Evolutionary conservation across 495 filamentous ascomycete genomes (phyloP), one percentile per base, ranked within the genome.

Genomic region (Neurospora sp.): DNA sequence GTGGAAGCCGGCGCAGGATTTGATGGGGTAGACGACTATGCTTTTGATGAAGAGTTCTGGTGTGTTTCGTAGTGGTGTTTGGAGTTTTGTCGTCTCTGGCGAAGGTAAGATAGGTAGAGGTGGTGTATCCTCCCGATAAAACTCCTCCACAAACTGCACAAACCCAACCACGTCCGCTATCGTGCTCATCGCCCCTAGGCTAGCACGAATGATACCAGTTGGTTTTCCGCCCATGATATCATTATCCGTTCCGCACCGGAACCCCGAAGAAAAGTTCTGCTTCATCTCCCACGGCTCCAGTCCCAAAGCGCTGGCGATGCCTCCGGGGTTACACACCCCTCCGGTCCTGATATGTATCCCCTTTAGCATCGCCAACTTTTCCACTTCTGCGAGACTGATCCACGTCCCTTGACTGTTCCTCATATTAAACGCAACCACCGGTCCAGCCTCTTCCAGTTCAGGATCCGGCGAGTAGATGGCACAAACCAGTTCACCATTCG

Each of bases 281-380:
- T 87, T 90, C 84, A 97, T 90, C 79, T 97, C 93, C 85, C 89
- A 89, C 4, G 91, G 89, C 70, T 89, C 86, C 72, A 96, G 87
- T 1, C 86, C 85, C 23, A 97, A 86, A 39, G 86, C 87, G 0
- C 82, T 77, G 20, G 94, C 90, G 69, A 96, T 88, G 12, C 95
- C 94, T 9, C 94, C 95, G 0, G 95, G 95, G 75, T 97, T 97
- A 83, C 95, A 98, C 41, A 97, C 86, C 0, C 93, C 92, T 9
- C 95, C 95, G 7, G 92, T 94, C 4, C 95, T 86, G 10, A 97
- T 80, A 76, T 97, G 93, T 69, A 97, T 91, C 39, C 89, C 87
- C 75, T 92, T 92, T 1, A 96, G 83, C 16, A 88, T 85, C 0
- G 94, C 93, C 3, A 97, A 84, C 76, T 92, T 93, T 78, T 97